Conservation (phyloP, 371 early-diverging fungal species). For the Vittaforma corneae region DNA sequence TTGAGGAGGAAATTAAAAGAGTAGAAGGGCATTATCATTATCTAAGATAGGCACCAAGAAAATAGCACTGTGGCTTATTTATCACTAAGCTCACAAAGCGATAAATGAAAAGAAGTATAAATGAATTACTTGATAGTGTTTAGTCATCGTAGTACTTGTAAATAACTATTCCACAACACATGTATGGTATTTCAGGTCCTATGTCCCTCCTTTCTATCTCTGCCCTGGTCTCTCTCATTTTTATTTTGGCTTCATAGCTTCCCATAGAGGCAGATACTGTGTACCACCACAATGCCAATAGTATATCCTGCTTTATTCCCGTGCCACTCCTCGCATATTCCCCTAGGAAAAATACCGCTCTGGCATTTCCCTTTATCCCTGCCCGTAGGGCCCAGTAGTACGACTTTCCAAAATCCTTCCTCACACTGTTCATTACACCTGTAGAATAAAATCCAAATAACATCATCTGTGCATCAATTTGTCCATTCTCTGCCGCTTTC, state of each 20-base stretch:
- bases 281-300: conserved; percentile 56
- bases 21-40: no score
- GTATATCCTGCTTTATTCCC: conserved; percentile 30
- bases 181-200: conserved; percentile 13
- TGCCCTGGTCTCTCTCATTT: conserved; percentile 12
- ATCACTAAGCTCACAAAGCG: no score
- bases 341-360: conserved; percentile 43
- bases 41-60: no score
- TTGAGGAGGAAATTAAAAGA: no score
- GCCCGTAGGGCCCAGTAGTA: conserved; percentile 47
- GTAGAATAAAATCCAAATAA: conserved; percentile 36
- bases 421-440: conserved; percentile 11
- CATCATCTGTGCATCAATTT: conserved; percentile 47
- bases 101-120: no score
- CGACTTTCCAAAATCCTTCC: conserved; percentile 19
- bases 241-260: conserved; percentile 22
- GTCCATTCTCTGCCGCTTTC: conserved; percentile 52
- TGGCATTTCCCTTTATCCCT: conserved; percentile 36
- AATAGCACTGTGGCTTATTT: no score
- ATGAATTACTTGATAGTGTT: no score
- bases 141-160: no score
- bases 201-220: conserved; percentile 25
- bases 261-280: conserved; percentile 44
- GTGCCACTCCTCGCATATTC: conserved; percentile 43
- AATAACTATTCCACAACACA: conserved; percentile 28